Evolutionary conservation across 2,329 filamentous ascomycete genomes (phyloP), one percentile per base, ranked within the genome.

Genomic region (Amauroascus verrucosus): DNA sequence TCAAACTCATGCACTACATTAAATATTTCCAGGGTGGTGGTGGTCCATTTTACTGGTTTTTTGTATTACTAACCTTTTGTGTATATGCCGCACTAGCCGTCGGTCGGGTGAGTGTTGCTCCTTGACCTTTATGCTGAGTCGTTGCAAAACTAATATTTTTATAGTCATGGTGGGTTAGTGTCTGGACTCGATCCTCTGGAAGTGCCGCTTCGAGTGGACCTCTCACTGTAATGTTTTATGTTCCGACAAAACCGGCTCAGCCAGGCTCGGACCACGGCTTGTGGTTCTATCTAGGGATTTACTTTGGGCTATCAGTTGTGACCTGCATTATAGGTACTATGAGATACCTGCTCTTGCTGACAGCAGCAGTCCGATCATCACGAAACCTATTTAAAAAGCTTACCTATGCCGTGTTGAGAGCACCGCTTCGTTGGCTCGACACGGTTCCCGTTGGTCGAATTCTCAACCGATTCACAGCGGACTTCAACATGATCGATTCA

Each of bases 351-450:
- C 81, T 80, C 64, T 72, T 85, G 4, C 86, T 82, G 61, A 60
- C 72, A 6, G 82, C 83, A 46, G 84, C 84, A 11, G 75, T 89
- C 59, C 77, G 75, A 54, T 85, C 85, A 2, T 88, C 85, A n/a
- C 75, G 80, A 37, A 70, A 71, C 43, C 73, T 90, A 2, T 91
- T 89, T 58, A 75, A 80, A 20, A 77, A 77, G 49, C 77, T 89
- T 57, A 80, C 83, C 41, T 81, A 79, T 59, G 75, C 80, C 0
- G 76, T 91, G 9, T 73, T 91, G 2, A 79, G 84, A 16, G 82
- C 86, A 5, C 86, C 85, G 1, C 73, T 90, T n/a, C 75, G 85
- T 56, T 89, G 85, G 84, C 75, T 91, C 35, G 86, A 91, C 63
- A 90, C 86, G 0, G 83, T 88, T 0, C 87, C 87, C 0, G 74